These are phyloP conservation scores for Aureobasidium sp. DNA, from an alignment of 2,329 filamentous ascomycete genomes.

Conservation along the genomic window DNA sequence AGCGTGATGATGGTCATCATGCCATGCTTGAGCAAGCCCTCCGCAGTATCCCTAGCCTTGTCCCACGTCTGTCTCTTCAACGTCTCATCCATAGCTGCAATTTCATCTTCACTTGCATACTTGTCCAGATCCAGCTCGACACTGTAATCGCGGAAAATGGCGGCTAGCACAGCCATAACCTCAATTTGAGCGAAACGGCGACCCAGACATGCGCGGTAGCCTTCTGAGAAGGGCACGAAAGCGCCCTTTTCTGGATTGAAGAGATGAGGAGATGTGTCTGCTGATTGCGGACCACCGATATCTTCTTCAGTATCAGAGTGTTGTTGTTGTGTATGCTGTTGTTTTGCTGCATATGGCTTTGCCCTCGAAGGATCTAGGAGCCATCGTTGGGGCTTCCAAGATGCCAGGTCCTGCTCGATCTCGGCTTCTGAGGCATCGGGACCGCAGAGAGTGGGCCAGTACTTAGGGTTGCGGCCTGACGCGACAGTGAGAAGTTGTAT, in stretches of 20 bases:
- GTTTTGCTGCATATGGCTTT: conserved; percentile 27
- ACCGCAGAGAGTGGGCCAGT: conserved; percentile 52
- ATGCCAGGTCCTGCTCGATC: conserved; percentile 51
- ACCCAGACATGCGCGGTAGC: conserved; percentile 49
- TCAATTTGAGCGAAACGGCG: conserved; percentile 52
- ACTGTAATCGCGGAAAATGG: conserved; percentile 52
- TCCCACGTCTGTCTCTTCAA: conserved; percentile 53
- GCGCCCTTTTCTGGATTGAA: conserved; percentile 51
- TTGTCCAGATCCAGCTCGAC: conserved; percentile 61
- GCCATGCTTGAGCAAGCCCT: conserved; percentile 46
- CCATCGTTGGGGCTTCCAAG: conserved; percentile 70
- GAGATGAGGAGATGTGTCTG: conserved; percentile 54
- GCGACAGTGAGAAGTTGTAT: conserved; percentile 52
- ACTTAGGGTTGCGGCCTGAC: conserved; percentile 61
- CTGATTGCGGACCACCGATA: conserved; percentile 51
- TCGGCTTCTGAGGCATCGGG: conserved; percentile 22
- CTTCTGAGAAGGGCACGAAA: conserved; percentile 51
- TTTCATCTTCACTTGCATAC: conserved; percentile 40
- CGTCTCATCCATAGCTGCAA: conserved; percentile 45
- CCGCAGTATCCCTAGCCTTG: conserved; percentile 52
- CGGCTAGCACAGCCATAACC: conserved; percentile 46
- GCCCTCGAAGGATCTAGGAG: conserved; percentile 36
- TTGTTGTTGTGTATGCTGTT: conserved; percentile 27
- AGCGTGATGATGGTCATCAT: conserved; percentile 62
- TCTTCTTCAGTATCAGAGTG: conserved; percentile 41